Evolutionary conservation across 1,284 basidiomycete species (phyloP).

Genomic region (Cystobasidium sp.): DNA sequence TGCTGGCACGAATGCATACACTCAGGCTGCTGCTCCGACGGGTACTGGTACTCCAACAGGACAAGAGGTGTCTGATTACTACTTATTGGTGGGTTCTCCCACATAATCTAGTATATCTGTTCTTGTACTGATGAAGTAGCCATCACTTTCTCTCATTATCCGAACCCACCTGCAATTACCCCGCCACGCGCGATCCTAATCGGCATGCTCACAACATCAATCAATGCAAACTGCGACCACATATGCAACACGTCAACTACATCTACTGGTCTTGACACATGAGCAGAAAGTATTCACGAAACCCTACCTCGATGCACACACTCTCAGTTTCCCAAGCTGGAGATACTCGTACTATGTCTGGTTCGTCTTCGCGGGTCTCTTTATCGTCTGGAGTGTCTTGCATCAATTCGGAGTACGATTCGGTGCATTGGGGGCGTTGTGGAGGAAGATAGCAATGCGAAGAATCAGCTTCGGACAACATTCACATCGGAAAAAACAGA

Average conservation of each 20-base stretch:
- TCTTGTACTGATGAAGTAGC: too few relatives aligned
- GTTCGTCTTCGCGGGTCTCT: constrained; percentile 55
- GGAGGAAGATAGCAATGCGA: constrained; percentile 45
- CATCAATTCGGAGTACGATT: constrained; percentile 51
- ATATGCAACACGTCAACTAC: neutral
- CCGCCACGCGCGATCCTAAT: neutral
- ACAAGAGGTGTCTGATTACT: constrained; percentile 38
- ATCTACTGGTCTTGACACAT: neutral
- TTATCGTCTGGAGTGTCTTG: constrained; percentile 54
- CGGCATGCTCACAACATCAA: neutral
- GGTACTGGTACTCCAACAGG: constrained; percentile 18
- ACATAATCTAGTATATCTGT: too few relatives aligned
- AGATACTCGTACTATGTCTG: constrained; percentile 59
- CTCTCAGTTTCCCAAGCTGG: constrained; percentile 57
- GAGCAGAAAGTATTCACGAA: constrained; percentile 46
- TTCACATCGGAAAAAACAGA: constrained; percentile 3
- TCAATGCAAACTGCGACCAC: neutral
- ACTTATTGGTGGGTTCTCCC: constrained; percentile 8
- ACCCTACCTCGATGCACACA: constrained; percentile 57
- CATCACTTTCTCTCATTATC: too few relatives aligned
- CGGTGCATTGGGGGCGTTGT: constrained; percentile 48
- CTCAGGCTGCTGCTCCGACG: constrained; percentile 4
- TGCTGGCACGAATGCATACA: constrained; percentile 23
- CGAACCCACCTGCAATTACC: neutral
- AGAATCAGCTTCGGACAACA: constrained; percentile 34